Evolutionary conservation across 2,329 filamentous ascomycete genomes (phyloP), one percentile per base, ranked within the genome.

Genomic region (Aspergillus nomiae): DNA sequence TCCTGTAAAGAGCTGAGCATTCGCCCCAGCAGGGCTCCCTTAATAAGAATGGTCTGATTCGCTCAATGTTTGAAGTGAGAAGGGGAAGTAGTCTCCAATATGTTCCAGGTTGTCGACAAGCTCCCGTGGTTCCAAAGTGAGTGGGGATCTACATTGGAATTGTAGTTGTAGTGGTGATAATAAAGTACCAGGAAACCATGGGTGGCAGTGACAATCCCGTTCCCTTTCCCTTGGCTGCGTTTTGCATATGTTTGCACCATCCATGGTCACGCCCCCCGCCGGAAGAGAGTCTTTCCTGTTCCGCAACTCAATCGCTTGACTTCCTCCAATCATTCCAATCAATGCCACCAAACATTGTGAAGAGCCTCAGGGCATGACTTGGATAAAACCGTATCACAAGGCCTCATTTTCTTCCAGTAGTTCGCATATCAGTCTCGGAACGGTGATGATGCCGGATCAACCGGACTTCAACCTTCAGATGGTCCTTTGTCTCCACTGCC

Each of bases 241-340:
- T 24, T 28, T 28, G 16, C 36, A 43, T 24, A 26, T 28, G 43
- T 59, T 51, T 36, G 57, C 50, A 50, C 34, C 32, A 32, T 7
- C 57, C 16, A 34, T 51, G 48, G 58, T 59, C 58, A 59, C 58
- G 48, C 58, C 34, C 46, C 45, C 16, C 12, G 51, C 24, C 51
- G 51, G n/a, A 36, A 19, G 21, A 14, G 36, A 14, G 10, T 30
- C 45, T 38, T 59, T 32, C 24, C 38, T 21, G 21, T 41, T 50
- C 58, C 58, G 48, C 48, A 59, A 59, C 56, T 59, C 56, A 59
- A 59, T 59, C 60, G 56, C 48, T 58, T 21, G 24, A 10, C 43
- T 46, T 51, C 19, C 8, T n/a, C 32, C 45, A 45, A 58, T 56
- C 56, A 48, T 48, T 55, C 56, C 30, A 21, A 59, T 51, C 26